A percentile compares a stretch with the other conserved stretches of the same genome.
These are phyloP conservation scores for Voacanga thouarsii DNA, from an alignment of 257 asterid species.

Conservation along the genomic window DNA sequence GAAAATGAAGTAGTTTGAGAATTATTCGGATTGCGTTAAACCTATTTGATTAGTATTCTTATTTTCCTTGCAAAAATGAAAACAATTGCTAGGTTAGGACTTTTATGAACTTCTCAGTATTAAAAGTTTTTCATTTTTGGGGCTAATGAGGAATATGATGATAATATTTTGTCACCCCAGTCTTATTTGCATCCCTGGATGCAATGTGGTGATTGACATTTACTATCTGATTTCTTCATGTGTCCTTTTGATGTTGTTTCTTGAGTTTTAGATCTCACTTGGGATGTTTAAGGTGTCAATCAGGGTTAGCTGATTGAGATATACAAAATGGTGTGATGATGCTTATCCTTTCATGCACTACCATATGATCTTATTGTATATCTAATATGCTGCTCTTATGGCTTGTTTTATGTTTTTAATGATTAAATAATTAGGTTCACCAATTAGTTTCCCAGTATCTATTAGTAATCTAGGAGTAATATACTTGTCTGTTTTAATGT, in stretches of 20 bases:
- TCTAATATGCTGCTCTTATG: background rate
- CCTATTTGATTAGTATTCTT: background rate
- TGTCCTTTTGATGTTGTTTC: background rate
- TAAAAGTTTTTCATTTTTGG: background rate
- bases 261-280: background rate
- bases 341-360: slow-evolving; percentile 65
- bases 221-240: slow-evolving; percentile 26
- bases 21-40: background rate
- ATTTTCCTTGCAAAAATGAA: background rate
- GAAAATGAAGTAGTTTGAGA: background rate
- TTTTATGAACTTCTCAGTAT: background rate
- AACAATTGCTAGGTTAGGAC: background rate
- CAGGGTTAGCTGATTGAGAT: background rate
- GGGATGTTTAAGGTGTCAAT: no score
- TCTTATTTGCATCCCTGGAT: slow-evolving; percentile 34
- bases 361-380: slow-evolving; percentile 69
- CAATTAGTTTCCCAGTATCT: no score
- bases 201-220: slow-evolving; percentile 44
- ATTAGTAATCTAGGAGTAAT: no score
- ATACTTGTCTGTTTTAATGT: no score
- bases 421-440: background rate
- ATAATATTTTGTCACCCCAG: slow-evolving; percentile 48
- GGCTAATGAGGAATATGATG: slow-evolving; percentile 26
- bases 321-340: slow-evolving; percentile 47
- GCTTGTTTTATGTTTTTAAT: background rate